Evolutionary conservation across 2,329 filamentous ascomycete genomes (phyloP).

Genomic region (Conoideocrella luteorostrata): DNA sequence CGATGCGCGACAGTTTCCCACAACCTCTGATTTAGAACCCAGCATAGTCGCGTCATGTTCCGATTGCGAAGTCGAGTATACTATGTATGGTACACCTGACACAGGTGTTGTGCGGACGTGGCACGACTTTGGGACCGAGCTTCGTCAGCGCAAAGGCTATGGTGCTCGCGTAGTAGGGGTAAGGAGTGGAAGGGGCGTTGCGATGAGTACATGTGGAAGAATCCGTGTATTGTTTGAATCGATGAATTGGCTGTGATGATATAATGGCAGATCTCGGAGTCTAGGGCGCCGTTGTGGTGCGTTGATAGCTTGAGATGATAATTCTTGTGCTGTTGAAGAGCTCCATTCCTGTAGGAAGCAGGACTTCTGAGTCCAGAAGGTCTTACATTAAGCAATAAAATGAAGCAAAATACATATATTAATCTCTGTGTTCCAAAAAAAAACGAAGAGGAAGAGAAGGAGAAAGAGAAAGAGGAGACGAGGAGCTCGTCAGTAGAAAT

Average conservation of each 20-base stretch:
- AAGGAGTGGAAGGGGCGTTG: neutral
- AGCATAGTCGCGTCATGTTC: neutral
- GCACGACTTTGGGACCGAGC: neutral
- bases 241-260: neutral
- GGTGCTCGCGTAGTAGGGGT: neutral
- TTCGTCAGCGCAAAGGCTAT: neutral
- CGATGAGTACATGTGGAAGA: neutral
- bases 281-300: too few species aligned
- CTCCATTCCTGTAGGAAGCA: too few species aligned
- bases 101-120: neutral
- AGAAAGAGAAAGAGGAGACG: too few species aligned
- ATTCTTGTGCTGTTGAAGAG: too few species aligned
- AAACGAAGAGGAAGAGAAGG: too few species aligned
- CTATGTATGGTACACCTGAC: neutral
- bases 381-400: too few species aligned
- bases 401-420: too few species aligned
- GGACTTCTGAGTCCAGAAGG: too few species aligned
- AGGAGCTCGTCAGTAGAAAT: too few species aligned
- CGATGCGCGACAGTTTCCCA: neutral
- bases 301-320: too few species aligned
- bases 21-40: neutral
- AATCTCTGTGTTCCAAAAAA: too few species aligned
- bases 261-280: neutral
- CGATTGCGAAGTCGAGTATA: neutral
- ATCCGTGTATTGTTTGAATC: neutral